Evolutionary conservation across 2,329 filamentous ascomycete species (phyloP), one percentile per base, ranked within the genome.

Genomic region (Alternaria alternata): DNA sequence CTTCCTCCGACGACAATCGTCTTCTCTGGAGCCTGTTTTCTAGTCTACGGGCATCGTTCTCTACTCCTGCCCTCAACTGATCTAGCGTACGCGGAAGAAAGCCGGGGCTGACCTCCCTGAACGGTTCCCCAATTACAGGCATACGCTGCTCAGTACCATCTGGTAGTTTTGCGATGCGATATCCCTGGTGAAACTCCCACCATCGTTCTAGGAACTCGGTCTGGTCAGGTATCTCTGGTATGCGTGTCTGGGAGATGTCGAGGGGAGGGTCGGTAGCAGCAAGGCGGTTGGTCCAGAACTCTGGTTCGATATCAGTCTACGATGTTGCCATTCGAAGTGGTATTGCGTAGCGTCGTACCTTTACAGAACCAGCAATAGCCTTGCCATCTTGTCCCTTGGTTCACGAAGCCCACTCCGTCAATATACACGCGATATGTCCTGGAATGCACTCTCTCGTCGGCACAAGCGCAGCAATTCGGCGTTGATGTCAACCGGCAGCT

Each of bases 301-400:
- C 81, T 81, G 56, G 14, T 18, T 12, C 3, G 6, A 32, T 11
- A 68, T 51, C 69, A 63, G 44, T 52, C 43, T n/a, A 14, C 22
- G 9, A 24, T n/a, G 20, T 41, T 7, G n/a, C 5, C 20, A 8
- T 4, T n/a, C n/a, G 12, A 11, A 20, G 2, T 30, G 4, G 2
- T 4, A 9, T 4, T 32, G 26, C 3, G 18, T n/a, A 2, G 7
- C 11, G 7, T 18, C 20, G 9, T 24, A 78, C 79, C 77, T 71
- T 82, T 81, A 62, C 83, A 85, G 64, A 80, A 83, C 82, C 82
- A 84, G 63, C 83, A 85, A 59, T 85, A 85, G 56, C 80, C 73
- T 64, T 84, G 80, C 82, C 82, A 84, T 39, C 83, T 66, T 5
- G 78, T 82, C 3, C 82, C 83, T 24, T 81, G 74, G 36, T 79